A percentile compares a stretch with the other conserved stretches of the same genome.
Conservation (phyloP, 306 rosid genomes). For the Adenanthera pavonina region DNA sequence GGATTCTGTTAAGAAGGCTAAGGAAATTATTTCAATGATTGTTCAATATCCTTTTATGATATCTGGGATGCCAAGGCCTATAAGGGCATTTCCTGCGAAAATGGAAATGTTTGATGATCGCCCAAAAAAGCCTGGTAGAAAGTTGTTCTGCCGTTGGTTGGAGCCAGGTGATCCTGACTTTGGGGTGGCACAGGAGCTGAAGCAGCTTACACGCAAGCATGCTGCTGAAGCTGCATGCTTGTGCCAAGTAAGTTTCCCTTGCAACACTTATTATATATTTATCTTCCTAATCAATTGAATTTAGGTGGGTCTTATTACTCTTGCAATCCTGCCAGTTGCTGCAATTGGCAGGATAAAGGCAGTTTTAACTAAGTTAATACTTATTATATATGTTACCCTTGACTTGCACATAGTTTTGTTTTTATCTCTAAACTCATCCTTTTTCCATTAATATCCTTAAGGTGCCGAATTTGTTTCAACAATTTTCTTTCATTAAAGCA, state of each 20-base stretch:
- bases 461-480: neutral
- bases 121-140: slow-evolving; percentile 64
- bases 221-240: slow-evolving; percentile 59
- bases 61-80: slow-evolving; percentile 71
- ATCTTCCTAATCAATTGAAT: neutral
- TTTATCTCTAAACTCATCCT: neutral
- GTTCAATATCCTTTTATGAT: slow-evolving; percentile 60
- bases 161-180: slow-evolving; percentile 69
- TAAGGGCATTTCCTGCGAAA: slow-evolving; percentile 52
- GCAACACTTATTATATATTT: neutral
- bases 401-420: slow-evolving; percentile 1
- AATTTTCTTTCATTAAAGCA: neutral
- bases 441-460: neutral
- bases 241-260: slow-evolving; percentile 51
- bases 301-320: neutral
- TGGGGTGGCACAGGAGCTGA: slow-evolving; percentile 57
- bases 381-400: slow-evolving; percentile 7
- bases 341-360: neutral
- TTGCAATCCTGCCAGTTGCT: slow-evolving; percentile 21
- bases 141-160: slow-evolving; percentile 59
- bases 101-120: slow-evolving; percentile 80
- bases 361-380: neutral
- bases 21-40: slow-evolving; percentile 38
- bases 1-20: slow-evolving; percentile 48
- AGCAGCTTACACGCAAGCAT: slow-evolving; percentile 60